Base-by-base conservation (phyloP, 176 grass and related monocot genomes). In the Carex littledalei region DNA sequence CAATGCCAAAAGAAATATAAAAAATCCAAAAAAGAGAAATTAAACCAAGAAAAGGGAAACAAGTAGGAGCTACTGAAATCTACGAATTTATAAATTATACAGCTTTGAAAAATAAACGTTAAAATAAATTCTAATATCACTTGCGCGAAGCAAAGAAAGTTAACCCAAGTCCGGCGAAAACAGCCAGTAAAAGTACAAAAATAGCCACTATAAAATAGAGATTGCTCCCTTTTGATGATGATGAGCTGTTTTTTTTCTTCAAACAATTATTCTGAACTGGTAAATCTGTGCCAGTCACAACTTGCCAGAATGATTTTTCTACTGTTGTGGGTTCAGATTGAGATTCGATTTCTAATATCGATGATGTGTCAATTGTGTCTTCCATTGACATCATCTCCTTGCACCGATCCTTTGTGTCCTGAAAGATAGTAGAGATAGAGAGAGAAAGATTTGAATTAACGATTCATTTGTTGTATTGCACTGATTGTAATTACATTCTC, bases 331-430 rank as follows among this genome's bases (percentile, higher is more conserved):
- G 73, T 16, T 21, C 37, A 5, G 70, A 53, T 66, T 59, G 78
- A 49, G 75, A 82, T 90, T 98, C 95, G 8, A 87, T 72, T 85
- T 98, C 95, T 49, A 94, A 24, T 13, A 98, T 67, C 17, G 88
- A 86, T 17, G 84, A 86, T 4, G 29, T 86, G 1, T 87, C 85
- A 1, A 39, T 29, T 45, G 31, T 65, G 77, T 68, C 53, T 84
- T 94, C 92, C 74, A 98, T 81, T 3, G 95, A 84, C 72, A 98
- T 90, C 82, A 98, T 88, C 84, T 98, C 92, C 83, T 91, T 94
- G 91, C 91, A 98, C 63, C 91, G 87, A 63, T 91, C 89, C 69
- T 84, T 80, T 39, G 89, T 85, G 54, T 93, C 91, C 95, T 98
- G 53, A 73, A 86, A 79, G n/a, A 52, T 13, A 32, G 29, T 79